Evolutionary conservation across 345 rosid species (phyloP), one percentile per base, ranked within the genome.

Genomic region (Ceriops zippeliana): DNA sequence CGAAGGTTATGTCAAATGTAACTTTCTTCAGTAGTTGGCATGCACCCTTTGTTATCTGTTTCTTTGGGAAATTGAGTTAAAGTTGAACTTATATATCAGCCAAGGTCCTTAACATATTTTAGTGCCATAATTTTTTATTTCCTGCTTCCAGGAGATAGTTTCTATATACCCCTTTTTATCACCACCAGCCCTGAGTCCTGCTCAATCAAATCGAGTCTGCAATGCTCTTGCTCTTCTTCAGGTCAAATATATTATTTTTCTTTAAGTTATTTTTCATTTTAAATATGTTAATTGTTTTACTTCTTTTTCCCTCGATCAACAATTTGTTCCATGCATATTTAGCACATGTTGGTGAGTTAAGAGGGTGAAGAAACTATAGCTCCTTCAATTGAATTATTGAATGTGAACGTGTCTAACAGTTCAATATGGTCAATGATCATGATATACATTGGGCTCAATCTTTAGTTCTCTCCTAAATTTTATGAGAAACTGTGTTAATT

Each of bases 191-290:
- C 80, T 96, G 62, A 81, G 87, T 74, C 92, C 96, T 9, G 91
- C 97, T 10, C 98, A 96, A 71, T 96, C 99, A 46, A 92, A 90
- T 77, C 87, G 99, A 72, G 99, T 96, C 54, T 96, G 99, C 80
- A 92, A 96, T 80, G 96, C 97, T 60, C 92, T 96, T 51, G 99
- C 99, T 35, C 97, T 96, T 77, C 98, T 96, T 82, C 99, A 96
- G 96, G 99, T 95, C 46, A 52, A 47, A 21, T 37, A 7, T 42
- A 28, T 63, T 21, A 5, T 15, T 22, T 21, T 68, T 58, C 62
- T 49, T 27, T 11, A 28, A 9, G 46, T 38, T 9, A 9, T 38
- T 38, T 38, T 9, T 38, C 15, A 38, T 11, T 9, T 38, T 10
- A 38, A 38, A 38, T 38, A 38, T 10, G 13, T 38, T 11, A 38